Percentiles rank a stretch among this genome's conserved stretches.
Evolutionary conservation across 2,329 filamentous ascomycete species (phyloP).

Genomic region (Triangularia setosa): DNA sequence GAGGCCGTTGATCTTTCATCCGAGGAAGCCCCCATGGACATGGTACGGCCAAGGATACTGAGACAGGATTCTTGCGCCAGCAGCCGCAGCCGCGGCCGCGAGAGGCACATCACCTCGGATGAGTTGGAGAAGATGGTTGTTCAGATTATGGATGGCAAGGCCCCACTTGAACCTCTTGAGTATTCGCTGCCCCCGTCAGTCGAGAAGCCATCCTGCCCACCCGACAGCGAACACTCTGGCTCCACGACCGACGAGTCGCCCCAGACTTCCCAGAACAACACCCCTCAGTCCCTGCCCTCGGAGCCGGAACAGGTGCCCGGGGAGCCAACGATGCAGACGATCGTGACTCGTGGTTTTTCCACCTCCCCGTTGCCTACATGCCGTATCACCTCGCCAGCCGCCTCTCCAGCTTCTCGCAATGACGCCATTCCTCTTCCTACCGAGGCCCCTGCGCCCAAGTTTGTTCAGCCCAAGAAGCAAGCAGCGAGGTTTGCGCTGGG

Average conservation of each 20-base stretch:
- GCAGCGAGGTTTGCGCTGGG: slow-evolving; percentile 68
- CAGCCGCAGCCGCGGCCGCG: slow-evolving; percentile 67
- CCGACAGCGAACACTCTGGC: slow-evolving; percentile 38
- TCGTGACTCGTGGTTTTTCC: slow-evolving; percentile 81
- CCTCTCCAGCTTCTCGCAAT: slow-evolving; percentile 35
- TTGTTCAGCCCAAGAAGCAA: slow-evolving; percentile 62
- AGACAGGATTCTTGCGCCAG: slow-evolving; percentile 68
- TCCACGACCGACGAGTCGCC: slow-evolving; percentile 49
- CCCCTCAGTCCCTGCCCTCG: slow-evolving; percentile 35
- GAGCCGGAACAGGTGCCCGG: slow-evolving; percentile 23
- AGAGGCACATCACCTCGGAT: slow-evolving; percentile 88
- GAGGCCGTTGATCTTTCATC: slow-evolving; percentile 57
- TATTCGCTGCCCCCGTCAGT: slow-evolving; percentile 43
- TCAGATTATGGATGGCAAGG: slow-evolving; percentile 86
- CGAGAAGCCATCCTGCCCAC: slow-evolving; percentile 32
- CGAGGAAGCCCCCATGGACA: slow-evolving; percentile 53
- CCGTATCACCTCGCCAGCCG: slow-evolving; percentile 45
- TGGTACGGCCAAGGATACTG: slow-evolving; percentile 63
- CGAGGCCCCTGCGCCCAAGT: slow-evolving; percentile 57
- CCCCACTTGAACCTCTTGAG: slow-evolving; percentile 54
- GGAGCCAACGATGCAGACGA: slow-evolving; percentile 50
- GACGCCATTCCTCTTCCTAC: slow-evolving; percentile 60
- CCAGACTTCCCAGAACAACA: slow-evolving; percentile 59
- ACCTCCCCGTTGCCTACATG: slow-evolving; percentile 61
- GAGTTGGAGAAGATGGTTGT: slow-evolving; percentile 92